Base-by-base conservation (phyloP, 345 rosid genomes). In the Citrus australasica region DNA sequence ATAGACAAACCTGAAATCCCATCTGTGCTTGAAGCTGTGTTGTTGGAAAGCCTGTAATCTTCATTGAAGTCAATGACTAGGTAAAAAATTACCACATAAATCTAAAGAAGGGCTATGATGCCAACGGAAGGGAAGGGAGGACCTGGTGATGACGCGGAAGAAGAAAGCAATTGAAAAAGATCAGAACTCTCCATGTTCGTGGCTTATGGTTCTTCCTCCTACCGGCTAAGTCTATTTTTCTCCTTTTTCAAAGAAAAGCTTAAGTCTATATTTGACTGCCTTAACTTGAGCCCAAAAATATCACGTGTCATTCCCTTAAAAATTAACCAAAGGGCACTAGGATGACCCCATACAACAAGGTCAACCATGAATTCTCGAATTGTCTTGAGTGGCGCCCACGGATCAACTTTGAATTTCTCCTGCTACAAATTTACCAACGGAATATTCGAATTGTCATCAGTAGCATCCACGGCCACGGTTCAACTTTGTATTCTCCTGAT, bases 61-160 rank as follows among this genome's bases (percentile, higher is more conserved):
- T 67, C 76, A 3, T 71, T 58, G 10, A 73, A 61, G 60, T 80
- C 74, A 56, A 76, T 69, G 69, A 76, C 63, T 9, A 87, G 78
- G 81, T 73, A 78, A 24, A 74, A 16, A 72, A 85, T 14, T 42
- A 67, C 21, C 17, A 51, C 42, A 6, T 83, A 87, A 10, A 80
- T 11, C 74, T 76, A 38, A 24, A 80, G 24, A 62, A 80, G 62
- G 9, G 56, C 77, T 2, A 25, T 21, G 22, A 82, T 10, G 16
- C 79, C 71, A 24, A 82, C 1, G 22, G 75, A 38, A 46, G 76
- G 40, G 6, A 55, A 17, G 56, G 64, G 24, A 32, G 51, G 53
- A 51, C 19, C 6, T 53, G 70, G 25, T 25, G 81, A 14, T 22
- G 59, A 46, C 16, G 75, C 8, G 9, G 14, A 16, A 17, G 72